Conservation (phyloP, 345 rosid genomes). For the Salix exigua region DNA sequence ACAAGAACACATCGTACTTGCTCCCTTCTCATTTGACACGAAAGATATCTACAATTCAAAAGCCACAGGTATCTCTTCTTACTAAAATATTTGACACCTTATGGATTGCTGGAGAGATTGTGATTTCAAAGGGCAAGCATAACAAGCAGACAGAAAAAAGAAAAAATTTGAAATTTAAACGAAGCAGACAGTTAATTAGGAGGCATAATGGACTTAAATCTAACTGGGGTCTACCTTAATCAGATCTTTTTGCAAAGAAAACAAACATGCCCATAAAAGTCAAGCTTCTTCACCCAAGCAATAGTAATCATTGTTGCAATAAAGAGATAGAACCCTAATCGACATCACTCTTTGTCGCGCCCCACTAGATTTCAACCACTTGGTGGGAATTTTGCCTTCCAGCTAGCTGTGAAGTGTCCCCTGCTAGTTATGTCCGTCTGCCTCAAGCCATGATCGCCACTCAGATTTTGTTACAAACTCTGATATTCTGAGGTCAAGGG, state of each 20-base stretch:
- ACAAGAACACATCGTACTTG: no score
- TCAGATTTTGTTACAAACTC: background rate
- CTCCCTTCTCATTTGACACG: no score
- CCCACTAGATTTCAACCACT: constrained; percentile 26
- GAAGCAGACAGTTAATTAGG: constrained; percentile 5
- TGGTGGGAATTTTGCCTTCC: constrained; percentile 27
- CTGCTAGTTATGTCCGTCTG: background rate
- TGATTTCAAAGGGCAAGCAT: background rate
- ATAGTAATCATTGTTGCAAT: constrained; percentile 3
- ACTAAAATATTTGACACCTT: background rate
- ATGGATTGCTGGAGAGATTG: background rate
- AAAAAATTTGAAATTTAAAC: constrained; percentile 24
- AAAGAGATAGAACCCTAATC: constrained; percentile 19
- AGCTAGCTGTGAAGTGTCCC: constrained; percentile 18
- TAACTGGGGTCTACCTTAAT: constrained; percentile 23
- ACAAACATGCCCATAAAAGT: constrained; percentile 11
- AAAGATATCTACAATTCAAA: background rate
- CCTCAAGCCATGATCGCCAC: constrained; percentile 4
- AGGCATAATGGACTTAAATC: background rate
- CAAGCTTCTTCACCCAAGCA: constrained; percentile 30
- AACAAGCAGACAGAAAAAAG: background rate
- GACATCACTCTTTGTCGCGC: constrained; percentile 14
- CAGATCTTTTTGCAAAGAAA: background rate
- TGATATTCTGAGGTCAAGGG: background rate
- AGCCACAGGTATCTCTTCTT: background rate